phyloP scores from a whole-genome alignment of 1,284 basidiomycete species.

The Marasmius fiardii region DNA sequence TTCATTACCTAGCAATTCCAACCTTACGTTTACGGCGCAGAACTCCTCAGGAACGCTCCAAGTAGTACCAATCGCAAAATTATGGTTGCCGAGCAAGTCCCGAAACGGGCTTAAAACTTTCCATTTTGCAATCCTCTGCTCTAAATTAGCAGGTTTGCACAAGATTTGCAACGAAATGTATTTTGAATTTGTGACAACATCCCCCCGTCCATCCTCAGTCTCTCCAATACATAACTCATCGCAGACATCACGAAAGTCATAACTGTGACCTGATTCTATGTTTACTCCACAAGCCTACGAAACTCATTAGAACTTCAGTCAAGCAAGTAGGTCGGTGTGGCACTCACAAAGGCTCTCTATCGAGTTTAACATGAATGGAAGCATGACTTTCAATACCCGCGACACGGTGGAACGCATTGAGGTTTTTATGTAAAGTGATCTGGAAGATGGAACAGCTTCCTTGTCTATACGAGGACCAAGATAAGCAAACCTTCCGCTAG shows the following conservation, averaged over 20 bases:
- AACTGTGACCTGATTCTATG: background rate
- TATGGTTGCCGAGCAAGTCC: too few species aligned
- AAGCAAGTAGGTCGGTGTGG: background rate
- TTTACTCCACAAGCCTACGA: background rate
- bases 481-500: conserved; percentile 6
- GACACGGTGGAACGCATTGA: conserved; percentile 92
- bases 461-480: conserved; percentile 51
- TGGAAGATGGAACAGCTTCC: conserved; percentile 91
- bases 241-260: too few species aligned
- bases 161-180: background rate
- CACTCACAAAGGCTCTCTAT: conserved; percentile 46
- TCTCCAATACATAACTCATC: too few species aligned
- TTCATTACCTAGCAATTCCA: too few species aligned
- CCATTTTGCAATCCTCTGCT: too few species aligned
- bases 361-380: conserved; percentile 62
- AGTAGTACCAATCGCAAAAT: too few species aligned
- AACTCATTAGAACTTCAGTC: background rate
- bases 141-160: too few species aligned
- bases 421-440: conserved; percentile 95
- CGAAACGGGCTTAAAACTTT: too few species aligned
- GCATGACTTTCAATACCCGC: conserved; percentile 75
- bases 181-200: too few species aligned
- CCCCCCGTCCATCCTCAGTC: too few species aligned
- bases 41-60: too few species aligned
- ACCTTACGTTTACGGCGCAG: too few species aligned